Base-by-base conservation (phyloP, 163 green algal genomes). In the Scenedesmus sp. region DNA sequence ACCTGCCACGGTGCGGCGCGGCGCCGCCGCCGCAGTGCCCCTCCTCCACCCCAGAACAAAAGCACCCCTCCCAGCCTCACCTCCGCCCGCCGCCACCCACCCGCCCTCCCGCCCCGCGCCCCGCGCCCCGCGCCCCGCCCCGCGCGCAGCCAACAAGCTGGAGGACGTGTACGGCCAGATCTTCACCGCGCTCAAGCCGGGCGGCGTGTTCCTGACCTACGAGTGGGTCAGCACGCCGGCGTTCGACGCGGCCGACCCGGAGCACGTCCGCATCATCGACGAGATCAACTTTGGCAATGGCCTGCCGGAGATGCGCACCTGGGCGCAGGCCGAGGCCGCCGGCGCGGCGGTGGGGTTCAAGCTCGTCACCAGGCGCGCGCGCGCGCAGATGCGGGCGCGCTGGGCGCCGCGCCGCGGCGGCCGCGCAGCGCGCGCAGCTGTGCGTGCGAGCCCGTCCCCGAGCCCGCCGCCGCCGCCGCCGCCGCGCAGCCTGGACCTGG, bases 281-380 rank as follows among this genome's bases (percentile, higher is more conserved):
- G 93, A 97, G 64, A 99, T 99, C 88, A 97, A 97, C 88, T 96
- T 95, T 73, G 96, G 95, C 75, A 99, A 99, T 73, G 96, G 95
- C 17, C 90, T 99, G 74, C 96, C 96, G 34, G 92, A 98, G 64
- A 95, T 98, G 92, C 85, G 93, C 57, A 96, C 92, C 0, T 97
- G 90, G 78, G 88, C 87, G 77, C 63, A 98, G 86, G 92, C 91
- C 3, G 93, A 98, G 85, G 80, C 95, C 22, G 96, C 95, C 0
- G 75, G 70, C 28, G 66, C 63, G 70, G 67, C 71, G 28, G 60
- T 69, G n/a, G 62, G 60, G 6, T 77, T 83, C 47, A 62, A 70
- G 69, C 57, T 83, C 9, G 60, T 79, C 10, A 83, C 65, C 47
- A 80, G 69, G 69, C 39, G 39, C 39, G 39, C 39, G 39, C 39